These are phyloP conservation scores for Penicillium verhagenii DNA, from an alignment of 495 filamentous ascomycete genomes.

Conservation along the genomic window DNA sequence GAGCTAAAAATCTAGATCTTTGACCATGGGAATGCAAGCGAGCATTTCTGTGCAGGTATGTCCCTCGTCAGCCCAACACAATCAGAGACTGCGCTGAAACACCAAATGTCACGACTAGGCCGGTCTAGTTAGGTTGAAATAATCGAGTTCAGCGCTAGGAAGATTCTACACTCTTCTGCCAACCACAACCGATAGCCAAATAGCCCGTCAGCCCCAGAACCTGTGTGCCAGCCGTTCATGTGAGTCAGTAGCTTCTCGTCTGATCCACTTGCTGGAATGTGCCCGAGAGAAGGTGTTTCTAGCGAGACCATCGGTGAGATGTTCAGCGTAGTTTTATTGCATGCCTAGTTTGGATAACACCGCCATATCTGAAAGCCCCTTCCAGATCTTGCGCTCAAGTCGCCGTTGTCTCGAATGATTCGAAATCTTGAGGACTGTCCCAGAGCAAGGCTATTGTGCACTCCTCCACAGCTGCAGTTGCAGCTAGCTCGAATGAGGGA, in stretches of 20 bases:
- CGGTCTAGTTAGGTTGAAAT: not conserved
- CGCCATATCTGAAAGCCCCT: not conserved
- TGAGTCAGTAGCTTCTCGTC: not conserved
- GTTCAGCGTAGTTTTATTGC: not conserved
- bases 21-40: not conserved
- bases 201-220: not conserved
- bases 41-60: not conserved
- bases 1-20: not conserved
- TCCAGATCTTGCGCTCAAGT: not conserved
- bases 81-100: not conserved
- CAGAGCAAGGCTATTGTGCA: not conserved
- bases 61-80: not conserved
- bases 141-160: not conserved
- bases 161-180: not conserved
- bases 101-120: not conserved
- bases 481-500: not conserved
- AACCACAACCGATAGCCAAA: not conserved
- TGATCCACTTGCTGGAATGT: not conserved
- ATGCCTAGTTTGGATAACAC: not conserved
- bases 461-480: not conserved
- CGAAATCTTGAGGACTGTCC: not conserved
- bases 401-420: not conserved
- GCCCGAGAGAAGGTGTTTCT: not conserved
- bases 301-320: not conserved
- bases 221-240: not conserved